phyloP scores from a whole-genome alignment of 208 protist species.

The Acanthamoeba polyphaga region DNA sequence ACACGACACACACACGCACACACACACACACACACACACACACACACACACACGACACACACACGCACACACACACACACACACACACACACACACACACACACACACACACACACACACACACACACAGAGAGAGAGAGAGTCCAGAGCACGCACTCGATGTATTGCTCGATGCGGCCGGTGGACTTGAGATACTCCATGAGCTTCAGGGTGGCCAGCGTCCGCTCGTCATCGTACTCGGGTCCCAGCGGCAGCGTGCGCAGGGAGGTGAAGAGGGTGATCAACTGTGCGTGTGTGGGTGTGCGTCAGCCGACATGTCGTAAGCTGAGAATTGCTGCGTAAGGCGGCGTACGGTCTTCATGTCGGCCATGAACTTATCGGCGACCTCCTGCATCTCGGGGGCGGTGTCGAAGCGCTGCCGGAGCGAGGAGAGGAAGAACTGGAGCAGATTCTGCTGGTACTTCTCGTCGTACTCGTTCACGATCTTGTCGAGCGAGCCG shows the following conservation, averaged over 20 bases:
- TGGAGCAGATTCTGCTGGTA: conserved; percentile 14
- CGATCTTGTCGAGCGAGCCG: conserved; percentile 32
- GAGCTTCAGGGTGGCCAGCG: conserved; percentile 80
- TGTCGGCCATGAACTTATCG: conserved; percentile 70
- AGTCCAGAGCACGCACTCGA: conserved; percentile 77
- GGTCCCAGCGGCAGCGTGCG: conserved; percentile 65
- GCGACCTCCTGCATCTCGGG: conserved; percentile 77
- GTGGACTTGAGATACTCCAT: conserved; percentile 86
- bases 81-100: too few species aligned
- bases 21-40: too few species aligned
- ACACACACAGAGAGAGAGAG: too few species aligned
- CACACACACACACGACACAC: too few species aligned
- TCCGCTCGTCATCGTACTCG: conserved; percentile 82
- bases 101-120: too few species aligned
- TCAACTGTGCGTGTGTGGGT: neutral
- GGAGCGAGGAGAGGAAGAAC: conserved; percentile 56
- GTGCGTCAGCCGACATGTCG: neutral
- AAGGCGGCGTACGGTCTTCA: neutral
- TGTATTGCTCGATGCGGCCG: conserved; percentile 82
- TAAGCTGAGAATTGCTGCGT: neutral
- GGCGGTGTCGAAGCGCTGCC: conserved; percentile 77
- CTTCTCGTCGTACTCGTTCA: conserved; percentile 62
- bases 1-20: too few species aligned
- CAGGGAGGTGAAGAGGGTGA: conserved; percentile 16
- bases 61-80: too few species aligned